These are phyloP conservation scores for Borovskyia barvae DNA, from an alignment of 208 protist genomes.

Conservation along the genomic window DNA sequence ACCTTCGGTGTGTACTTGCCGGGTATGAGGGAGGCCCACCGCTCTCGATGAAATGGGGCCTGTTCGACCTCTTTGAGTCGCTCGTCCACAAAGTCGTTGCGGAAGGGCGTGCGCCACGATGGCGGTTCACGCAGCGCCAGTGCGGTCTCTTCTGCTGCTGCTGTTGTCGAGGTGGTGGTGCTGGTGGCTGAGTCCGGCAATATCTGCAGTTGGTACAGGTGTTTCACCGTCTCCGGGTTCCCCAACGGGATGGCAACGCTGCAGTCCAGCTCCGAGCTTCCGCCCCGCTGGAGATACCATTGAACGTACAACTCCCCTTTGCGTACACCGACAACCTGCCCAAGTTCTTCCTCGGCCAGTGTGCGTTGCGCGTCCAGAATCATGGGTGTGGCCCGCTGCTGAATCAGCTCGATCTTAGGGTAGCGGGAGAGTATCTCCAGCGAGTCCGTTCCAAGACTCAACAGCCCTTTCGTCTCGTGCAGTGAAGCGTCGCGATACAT, in stretches of 20 bases:
- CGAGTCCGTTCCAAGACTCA: conserved; percentile 70
- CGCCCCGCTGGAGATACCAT: conserved; percentile 65
- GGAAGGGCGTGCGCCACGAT: conserved; percentile 90
- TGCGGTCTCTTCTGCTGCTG: background rate
- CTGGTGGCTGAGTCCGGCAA: conserved; percentile 4
- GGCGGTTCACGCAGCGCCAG: conserved; percentile 66
- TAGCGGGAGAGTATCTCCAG: conserved; percentile 50
- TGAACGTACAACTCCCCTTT: conserved; percentile 75
- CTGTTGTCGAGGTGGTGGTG: too few relatives aligned
- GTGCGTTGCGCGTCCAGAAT: conserved; percentile 50
- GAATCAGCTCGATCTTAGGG: conserved; percentile 24
- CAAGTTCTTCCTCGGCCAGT: conserved; percentile 63
- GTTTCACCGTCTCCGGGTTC: conserved; percentile 34
- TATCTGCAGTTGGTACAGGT: conserved; percentile 36
- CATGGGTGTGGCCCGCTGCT: conserved; percentile 29
- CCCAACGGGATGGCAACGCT: conserved; percentile 74
- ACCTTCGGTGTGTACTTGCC: conserved; percentile 87
- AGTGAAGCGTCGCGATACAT: conserved; percentile 36
- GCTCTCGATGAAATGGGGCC: conserved; percentile 76
- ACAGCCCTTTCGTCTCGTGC: conserved; percentile 39
- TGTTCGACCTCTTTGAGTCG: conserved; percentile 61
- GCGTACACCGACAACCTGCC: conserved; percentile 82
- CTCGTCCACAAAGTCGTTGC: conserved; percentile 88
- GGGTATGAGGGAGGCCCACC: conserved; percentile 70
- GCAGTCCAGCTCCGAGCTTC: conserved; percentile 50